Evolutionary conservation across 805 yeast species (phyloP), one percentile per base, ranked within the genome.

Genomic region (Lipomyces mesembrius): DNA sequence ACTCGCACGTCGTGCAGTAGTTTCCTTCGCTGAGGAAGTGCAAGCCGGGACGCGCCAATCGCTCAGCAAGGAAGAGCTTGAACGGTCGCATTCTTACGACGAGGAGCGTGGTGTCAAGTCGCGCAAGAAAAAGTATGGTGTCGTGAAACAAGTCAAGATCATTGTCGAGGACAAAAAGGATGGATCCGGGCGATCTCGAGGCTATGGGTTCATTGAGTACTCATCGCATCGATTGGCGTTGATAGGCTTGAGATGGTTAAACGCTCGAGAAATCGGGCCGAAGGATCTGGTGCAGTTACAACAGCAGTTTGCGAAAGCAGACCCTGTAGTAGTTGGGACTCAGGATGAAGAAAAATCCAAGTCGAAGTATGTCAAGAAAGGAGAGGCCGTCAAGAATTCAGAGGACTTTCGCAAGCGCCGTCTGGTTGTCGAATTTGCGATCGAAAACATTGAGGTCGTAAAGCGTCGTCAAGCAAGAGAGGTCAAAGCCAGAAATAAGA

Each of bases 171-270:
- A 91, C 56, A 94, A 93, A 77, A 97, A 92, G 7, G 82, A 94
- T 8, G 96, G 96, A 25, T 89, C 88, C 32, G 99, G 99, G 64
- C 85, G 99, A 78, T 88, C 95, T 75, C 88, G 98, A 82, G 99
- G 99, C 68, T 95, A 94, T 75, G 99, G 99, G 70, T 94, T 95
- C 83, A 79, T 95, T 57, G 98, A 95, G 79, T 92, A 84, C 78
- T 87, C 92, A 79, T 97, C 93, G 78, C 99, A 95, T 78, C 90
- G 89, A 78, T 77, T 88, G 70, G 98, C 99, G 0, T 83, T 95
- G 72, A 93, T 92, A 98, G 98, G 96, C 1, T 84, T 95, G 64
- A 87, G 99, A 82, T 95, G 97, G 97, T 83, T 95, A 77, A 95
- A 95, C 77, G 97, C 97, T 7, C 97, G 94, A 76, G 88, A 86